These are phyloP conservation scores for Bauhinia variegata DNA, from an alignment of 306 rosid species.

Conservation along the genomic window DNA sequence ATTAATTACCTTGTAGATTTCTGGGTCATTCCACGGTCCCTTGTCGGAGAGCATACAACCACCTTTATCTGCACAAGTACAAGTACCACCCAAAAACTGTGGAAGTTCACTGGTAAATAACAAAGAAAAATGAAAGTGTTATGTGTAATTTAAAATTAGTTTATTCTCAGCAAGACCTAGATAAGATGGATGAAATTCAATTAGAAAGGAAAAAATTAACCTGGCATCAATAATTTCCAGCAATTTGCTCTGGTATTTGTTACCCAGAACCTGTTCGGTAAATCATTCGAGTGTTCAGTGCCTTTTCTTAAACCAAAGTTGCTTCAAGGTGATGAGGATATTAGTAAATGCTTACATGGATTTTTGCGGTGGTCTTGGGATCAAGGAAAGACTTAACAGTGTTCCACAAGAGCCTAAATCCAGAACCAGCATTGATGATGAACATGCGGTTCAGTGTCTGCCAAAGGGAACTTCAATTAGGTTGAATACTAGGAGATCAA, in stretches of 20 bases:
- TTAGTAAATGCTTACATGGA: conserved; percentile 55
- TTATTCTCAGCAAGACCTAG: background rate
- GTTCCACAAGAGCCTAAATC: conserved; percentile 92
- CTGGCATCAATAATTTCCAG: conserved; percentile 89
- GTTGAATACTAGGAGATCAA: background rate
- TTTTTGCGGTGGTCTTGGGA: conserved; percentile 89
- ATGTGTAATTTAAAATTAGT: too few relatives aligned
- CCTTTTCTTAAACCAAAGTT: conserved; percentile 13
- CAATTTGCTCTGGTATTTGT: conserved; percentile 93
- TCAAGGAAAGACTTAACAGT: conserved; percentile 89
- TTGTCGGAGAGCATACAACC: conserved; percentile 94
- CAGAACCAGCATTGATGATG: conserved; percentile 97
- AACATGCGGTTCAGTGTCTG: conserved; percentile 90
- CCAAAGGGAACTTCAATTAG: conserved; percentile 19
- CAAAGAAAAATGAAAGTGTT: conserved; percentile 17
- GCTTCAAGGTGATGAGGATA: conserved; percentile 6
- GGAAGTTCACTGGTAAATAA: conserved; percentile 82
- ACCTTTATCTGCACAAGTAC: conserved; percentile 93
- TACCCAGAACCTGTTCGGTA: conserved; percentile 79
- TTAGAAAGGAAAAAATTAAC: conserved; percentile 35
- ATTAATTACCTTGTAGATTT: conserved; percentile 73
- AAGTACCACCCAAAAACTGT: conserved; percentile 86
- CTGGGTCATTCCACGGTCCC: conserved; percentile 97
- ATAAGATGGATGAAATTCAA: conserved; percentile 14
- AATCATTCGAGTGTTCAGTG: conserved; percentile 33